Evolutionary conservation across 177 flowering plant genomes (phyloP).

Genomic region (Vitis hybrid): DNA sequence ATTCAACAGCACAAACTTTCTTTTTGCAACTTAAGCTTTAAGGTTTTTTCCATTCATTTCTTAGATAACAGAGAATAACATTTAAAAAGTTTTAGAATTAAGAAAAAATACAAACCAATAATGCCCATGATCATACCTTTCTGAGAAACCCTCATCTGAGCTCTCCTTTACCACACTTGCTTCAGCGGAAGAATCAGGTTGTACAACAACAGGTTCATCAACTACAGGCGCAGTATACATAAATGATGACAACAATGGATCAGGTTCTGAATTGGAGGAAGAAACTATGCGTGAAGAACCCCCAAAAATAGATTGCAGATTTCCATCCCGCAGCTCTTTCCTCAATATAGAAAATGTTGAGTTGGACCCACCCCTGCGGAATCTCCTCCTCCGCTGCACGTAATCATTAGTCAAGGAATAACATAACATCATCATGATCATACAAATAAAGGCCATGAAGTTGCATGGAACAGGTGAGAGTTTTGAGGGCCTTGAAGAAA

Average conservation of each 20-base stretch:
- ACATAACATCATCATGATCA: neutral
- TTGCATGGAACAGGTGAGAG: neutral
- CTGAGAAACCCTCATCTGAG: conserved; percentile 15
- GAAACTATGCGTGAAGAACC: conserved; percentile 36
- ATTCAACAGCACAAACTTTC: too few species aligned
- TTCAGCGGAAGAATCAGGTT: conserved; percentile 20
- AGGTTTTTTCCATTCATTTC: neutral
- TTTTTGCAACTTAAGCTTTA: too few species aligned
- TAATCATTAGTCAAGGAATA: conserved; percentile 45
- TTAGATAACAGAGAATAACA: neutral
- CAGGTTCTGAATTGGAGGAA: conserved; percentile 51
- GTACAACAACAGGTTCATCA: conserved; percentile 18
- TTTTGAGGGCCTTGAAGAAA: too few species aligned
- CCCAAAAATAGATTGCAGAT: conserved; percentile 46
- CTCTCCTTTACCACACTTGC: conserved; percentile 15
- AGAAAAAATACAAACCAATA: neutral
- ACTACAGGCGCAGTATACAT: conserved; percentile 29
- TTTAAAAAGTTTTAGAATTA: too few species aligned
- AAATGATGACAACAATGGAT: conserved; percentile 62
- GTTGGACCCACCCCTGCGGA: conserved; percentile 42
- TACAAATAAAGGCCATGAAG: neutral
- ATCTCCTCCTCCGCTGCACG: conserved; percentile 61
- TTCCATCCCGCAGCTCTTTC: conserved; percentile 61
- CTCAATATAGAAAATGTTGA: conserved; percentile 47
- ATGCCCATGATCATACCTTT: conserved; percentile 26